These are phyloP conservation scores for Mortierella sp. DNA, from an alignment of 371 early-diverging fungal genomes.

Conservation along the genomic window DNA sequence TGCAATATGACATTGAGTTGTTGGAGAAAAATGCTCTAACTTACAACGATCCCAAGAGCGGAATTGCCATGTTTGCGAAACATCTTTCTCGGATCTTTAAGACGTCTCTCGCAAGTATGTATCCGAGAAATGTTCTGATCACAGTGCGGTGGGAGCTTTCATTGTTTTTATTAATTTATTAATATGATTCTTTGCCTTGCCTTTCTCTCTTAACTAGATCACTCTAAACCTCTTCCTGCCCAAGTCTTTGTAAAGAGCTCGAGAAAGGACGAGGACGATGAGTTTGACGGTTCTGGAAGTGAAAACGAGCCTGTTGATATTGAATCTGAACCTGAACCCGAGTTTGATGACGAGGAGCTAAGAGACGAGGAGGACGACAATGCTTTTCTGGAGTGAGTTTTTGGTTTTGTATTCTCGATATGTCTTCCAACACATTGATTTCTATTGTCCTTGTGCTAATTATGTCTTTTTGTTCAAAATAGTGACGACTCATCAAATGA, in stretches of 20 bases:
- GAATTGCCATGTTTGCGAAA: slow-evolving; percentile 68
- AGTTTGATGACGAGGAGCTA: slow-evolving; percentile 64
- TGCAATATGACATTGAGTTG: slow-evolving; percentile 75
- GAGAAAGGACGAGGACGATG: slow-evolving; percentile 55
- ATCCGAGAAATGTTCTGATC: no score
- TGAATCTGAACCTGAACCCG: slow-evolving; percentile 59
- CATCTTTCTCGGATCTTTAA: slow-evolving; percentile 71
- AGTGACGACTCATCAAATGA: slow-evolving; percentile 37
- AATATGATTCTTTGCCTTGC: not conserved
- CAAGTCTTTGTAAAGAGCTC: slow-evolving; percentile 33
- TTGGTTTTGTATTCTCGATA: not conserved
- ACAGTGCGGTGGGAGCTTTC: no score
- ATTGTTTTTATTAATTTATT: not conserved
- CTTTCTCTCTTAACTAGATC: slow-evolving; percentile 41
- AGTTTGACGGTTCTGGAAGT: slow-evolving; percentile 47
- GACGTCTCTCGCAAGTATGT: slow-evolving; percentile 62
- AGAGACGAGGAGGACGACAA: slow-evolving; percentile 42
- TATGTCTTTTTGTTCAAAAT: not conserved
- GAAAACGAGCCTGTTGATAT: slow-evolving; percentile 45
- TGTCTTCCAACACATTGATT: not conserved
- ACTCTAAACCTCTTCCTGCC: slow-evolving; percentile 61
- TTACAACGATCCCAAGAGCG: slow-evolving; percentile 75
- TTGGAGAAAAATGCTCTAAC: slow-evolving; percentile 76
- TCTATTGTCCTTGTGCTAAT: not conserved
- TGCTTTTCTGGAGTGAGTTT: slow-evolving; percentile 39